Evolutionary conservation across 1,284 basidiomycete genomes (phyloP), one percentile per base, ranked within the genome.

Genomic region (Apiotrichum mycotoxinovorans): DNA sequence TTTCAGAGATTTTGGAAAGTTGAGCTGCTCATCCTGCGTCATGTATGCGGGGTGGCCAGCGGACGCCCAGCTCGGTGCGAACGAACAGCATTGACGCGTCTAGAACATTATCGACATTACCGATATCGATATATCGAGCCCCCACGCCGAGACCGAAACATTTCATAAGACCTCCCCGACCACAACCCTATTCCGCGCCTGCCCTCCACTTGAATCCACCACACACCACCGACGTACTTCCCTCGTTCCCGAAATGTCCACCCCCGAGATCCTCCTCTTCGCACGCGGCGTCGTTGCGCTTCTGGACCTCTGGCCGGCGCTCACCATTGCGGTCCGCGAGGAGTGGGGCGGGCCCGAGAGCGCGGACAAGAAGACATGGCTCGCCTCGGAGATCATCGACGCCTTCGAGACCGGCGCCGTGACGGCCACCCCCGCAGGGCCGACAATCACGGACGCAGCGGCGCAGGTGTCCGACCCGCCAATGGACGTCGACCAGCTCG

Each of bases 201-300:
- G n/a, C 20, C 52, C 37, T 18, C 35, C 48, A 43, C 22, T 34
- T 48, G 20, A 42, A 26, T 12, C 30, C 61, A 18, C 41, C 47
- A 3, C 44, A 53, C 35, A 40, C 45, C 25, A 41, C 54, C 34
- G 54, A 54, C n/a, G n/a, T n/a, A n/a, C n/a, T n/a, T n/a, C n/a
- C n/a, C n/a, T 22, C 41, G 41, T 20, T 42, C 12, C 30, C 42
- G 40, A 27, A 9, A 43, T 53, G 45, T 45, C 61, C 44, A 41
- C 60, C 27, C 56, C 61, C 38, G 55, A 63, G 47, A 68, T 73
- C 59, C 66, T 73, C 27, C 82, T 88, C 62, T 92, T 94, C 68
- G 91, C 91, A 12, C 84, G 89, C 34, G 89, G 89, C 11, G 83
- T 88, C 12, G 82, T 93, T 58, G 85, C 90, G 27, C 83, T 90